phyloP scores from a whole-genome alignment of 2,329 filamentous ascomycete genomes.

The Cercospora brassicicola region DNA sequence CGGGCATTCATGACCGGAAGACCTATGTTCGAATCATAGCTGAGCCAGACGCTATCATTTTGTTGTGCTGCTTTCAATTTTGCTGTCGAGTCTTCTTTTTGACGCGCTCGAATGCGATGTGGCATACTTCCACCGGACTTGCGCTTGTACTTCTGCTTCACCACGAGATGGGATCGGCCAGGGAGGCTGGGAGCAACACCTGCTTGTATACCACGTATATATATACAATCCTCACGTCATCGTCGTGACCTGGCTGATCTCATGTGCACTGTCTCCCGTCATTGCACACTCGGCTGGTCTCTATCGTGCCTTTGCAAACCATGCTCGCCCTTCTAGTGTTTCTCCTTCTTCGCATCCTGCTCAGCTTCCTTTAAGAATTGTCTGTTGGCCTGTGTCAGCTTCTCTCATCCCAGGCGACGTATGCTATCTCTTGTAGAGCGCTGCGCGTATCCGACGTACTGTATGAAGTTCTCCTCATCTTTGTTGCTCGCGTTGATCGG shows the following conservation, averaged over 20 bases:
- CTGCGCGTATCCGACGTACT: constrained; percentile 50
- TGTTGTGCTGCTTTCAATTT: background rate
- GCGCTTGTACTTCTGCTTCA: background rate
- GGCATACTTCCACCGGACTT: background rate
- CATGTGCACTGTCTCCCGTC: background rate
- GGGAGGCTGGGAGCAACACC: constrained; percentile 10
- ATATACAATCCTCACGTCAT: constrained; percentile 7
- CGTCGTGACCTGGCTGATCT: background rate
- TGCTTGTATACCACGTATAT: constrained; percentile 17
- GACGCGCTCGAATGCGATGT: background rate
- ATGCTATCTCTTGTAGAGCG: background rate
- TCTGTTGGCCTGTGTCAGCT: constrained; percentile 18
- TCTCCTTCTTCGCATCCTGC: constrained; percentile 22
- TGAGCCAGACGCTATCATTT: background rate
- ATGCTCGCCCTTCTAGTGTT: constrained; percentile 15
- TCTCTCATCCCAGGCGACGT: too few species aligned
- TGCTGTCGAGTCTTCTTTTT: background rate
- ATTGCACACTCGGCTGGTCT: background rate
- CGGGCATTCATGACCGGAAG: background rate
- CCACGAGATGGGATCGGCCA: background rate
- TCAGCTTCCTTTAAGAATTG: constrained; percentile 30
- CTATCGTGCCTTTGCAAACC: background rate
- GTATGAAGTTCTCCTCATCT: constrained; percentile 68
- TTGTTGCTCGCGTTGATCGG: constrained; percentile 65
- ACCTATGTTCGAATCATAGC: background rate